These are phyloP conservation scores for Ceriops zippeliana DNA, from an alignment of 345 rosid species.

Conservation along the genomic window DNA sequence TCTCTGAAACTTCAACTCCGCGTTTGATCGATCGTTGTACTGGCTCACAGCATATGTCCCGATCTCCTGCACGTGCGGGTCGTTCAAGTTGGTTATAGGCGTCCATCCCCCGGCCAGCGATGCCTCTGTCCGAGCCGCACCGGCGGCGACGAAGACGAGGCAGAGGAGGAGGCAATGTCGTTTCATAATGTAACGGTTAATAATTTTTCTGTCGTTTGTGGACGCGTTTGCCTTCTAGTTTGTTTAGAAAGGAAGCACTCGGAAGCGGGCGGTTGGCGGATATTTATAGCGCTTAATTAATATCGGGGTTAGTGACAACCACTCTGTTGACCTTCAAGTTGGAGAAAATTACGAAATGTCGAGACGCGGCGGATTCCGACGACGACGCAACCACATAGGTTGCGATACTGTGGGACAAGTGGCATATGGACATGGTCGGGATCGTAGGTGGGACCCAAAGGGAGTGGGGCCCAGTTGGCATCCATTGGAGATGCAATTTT, in stretches of 20 bases:
- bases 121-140: not conserved
- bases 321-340: not conserved
- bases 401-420: no score
- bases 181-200: not conserved
- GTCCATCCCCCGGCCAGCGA: constrained; percentile 7
- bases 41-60: constrained; percentile 7
- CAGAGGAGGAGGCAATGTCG: not conserved
- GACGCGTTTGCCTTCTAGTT: no score
- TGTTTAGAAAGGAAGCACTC: no score
- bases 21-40: constrained; percentile 1
- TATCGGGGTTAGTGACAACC: no score
- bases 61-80: constrained; percentile 16
- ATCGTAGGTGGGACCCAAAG: no score
- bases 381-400: not conserved
- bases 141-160: not conserved
- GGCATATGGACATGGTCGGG: no score
- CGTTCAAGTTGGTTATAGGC: constrained; percentile 10
- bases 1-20: not conserved
- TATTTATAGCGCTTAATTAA: no score
- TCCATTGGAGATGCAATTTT: no score
- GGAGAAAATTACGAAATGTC: not conserved
- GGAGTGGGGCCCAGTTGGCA: no score
- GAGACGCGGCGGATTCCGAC: not conserved
- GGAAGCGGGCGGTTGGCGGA: no score
- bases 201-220: no score